A percentile compares a stretch with the other conserved stretches of the same genome.
These are phyloP conservation scores for Talaromyces nanjingensis DNA, from an alignment of 495 filamentous ascomycete genomes.

Conservation along the genomic window DNA sequence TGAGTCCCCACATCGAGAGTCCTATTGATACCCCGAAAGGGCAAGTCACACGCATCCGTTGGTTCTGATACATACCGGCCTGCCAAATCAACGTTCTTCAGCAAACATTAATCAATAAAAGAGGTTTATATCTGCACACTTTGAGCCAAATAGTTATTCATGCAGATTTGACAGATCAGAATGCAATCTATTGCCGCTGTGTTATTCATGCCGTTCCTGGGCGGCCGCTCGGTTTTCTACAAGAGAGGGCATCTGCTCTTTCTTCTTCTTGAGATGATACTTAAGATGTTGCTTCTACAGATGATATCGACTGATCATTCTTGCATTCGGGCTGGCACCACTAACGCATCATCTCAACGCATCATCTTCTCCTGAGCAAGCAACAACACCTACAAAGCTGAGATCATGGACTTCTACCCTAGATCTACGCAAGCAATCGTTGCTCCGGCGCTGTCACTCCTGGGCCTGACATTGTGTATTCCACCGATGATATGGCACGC, in stretches of 20 bases:
- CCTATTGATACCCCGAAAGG: constrained; percentile 6
- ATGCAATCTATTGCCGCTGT: not conserved
- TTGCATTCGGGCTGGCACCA: not conserved
- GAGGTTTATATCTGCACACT: not conserved
- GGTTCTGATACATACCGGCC: not conserved
- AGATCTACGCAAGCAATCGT: constrained; percentile 28
- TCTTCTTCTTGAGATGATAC: not conserved
- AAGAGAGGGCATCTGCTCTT: not conserved
- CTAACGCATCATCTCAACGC: not conserved
- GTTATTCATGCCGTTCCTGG: not conserved
- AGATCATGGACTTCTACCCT: not conserved
- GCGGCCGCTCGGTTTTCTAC: not conserved
- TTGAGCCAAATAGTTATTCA: not conserved
- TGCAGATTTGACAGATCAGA: not conserved
- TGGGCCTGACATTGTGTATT: constrained; percentile 50
- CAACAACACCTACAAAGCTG: not conserved
- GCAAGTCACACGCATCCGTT: constrained; percentile 2
- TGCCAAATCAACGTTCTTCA: not conserved
- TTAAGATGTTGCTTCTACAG: not conserved
- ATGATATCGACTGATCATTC: not conserved
- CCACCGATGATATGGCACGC: constrained; percentile 31
- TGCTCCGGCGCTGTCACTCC: constrained; percentile 45
- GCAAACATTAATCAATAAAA: not conserved
- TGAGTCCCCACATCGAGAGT: not conserved
- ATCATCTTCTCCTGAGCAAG: not conserved